Conservation (phyloP, 768 basidiomycete genomes). For the Suillus decipiens region DNA sequence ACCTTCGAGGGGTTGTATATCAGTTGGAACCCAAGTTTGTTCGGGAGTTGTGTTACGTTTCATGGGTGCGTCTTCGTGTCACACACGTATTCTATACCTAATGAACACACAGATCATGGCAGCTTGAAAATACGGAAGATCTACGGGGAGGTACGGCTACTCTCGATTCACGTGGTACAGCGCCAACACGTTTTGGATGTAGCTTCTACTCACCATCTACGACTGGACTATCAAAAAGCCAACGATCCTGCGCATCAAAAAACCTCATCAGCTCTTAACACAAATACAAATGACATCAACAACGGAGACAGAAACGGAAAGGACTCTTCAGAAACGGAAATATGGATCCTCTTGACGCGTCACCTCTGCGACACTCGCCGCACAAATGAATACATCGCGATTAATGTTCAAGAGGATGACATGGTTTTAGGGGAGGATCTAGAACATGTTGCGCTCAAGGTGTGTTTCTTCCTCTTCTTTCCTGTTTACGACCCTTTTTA, state of each 20-base stretch:
- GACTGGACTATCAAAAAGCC: constrained; percentile 36
- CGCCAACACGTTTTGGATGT: neutral
- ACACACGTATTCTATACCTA: neutral
- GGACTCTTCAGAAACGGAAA: constrained; percentile 35
- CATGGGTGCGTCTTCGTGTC: constrained; percentile 61
- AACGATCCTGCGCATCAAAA: neutral
- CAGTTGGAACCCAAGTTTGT: constrained; percentile 81
- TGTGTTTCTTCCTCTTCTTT: constrained; percentile 15
- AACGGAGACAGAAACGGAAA: constrained; percentile 6
- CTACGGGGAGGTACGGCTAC: constrained; percentile 36
- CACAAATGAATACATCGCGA: constrained; percentile 66
- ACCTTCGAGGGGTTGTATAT: constrained; percentile 80
- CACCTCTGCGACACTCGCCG: constrained; percentile 66
- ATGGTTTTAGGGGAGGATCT: constrained; percentile 31
- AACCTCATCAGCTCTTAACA: constrained; percentile 15
- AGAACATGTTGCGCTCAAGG: constrained; percentile 41
- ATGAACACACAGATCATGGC: constrained; percentile 35
- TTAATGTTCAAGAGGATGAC: constrained; percentile 46
- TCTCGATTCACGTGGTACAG: constrained; percentile 11
- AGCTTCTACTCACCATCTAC: constrained; percentile 45
- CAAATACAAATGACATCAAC: neutral
- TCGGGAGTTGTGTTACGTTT: constrained; percentile 49
- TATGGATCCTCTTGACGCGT: constrained; percentile 83
- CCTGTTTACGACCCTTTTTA: neutral
- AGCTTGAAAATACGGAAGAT: constrained; percentile 43